Evolutionary conservation across 371 early-diverging fungal species (phyloP).

Genomic region (Actinomucor elegans): DNA sequence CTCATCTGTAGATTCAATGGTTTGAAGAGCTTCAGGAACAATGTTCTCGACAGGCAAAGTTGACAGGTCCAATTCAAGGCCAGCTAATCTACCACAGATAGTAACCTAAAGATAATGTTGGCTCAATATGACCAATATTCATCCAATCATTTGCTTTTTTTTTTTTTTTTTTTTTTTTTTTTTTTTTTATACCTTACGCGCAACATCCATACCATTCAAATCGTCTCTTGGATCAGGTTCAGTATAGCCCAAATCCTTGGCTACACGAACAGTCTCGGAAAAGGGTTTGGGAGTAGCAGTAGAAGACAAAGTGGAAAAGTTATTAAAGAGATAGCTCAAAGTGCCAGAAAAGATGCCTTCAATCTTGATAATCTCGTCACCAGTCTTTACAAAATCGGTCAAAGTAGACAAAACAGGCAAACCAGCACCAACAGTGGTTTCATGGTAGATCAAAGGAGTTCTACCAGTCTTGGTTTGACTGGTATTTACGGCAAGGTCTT

Average conservation of each 20-base stretch:
- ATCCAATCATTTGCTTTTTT: neutral
- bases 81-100: constrained; percentile 90
- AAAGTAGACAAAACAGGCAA: constrained; percentile 93
- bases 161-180: neutral
- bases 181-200: constrained; percentile 23
- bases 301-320: constrained; percentile 70
- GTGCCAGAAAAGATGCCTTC: constrained; percentile 98
- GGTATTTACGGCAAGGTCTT: constrained; percentile 39
- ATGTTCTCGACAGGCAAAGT: constrained; percentile 90
- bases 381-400: constrained; percentile 85
- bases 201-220: constrained; percentile 98
- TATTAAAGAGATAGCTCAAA: constrained; percentile 94
- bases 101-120: constrained; percentile 49
- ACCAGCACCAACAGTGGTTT: constrained; percentile 98
- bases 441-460: constrained; percentile 77
- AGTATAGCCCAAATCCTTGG: constrained; percentile 93
- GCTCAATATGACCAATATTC: neutral
- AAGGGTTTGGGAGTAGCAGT: constrained; percentile 59
- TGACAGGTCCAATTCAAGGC: constrained; percentile 71
- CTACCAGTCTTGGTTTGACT: constrained; percentile 5
- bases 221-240: constrained; percentile 99
- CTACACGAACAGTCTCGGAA: constrained; percentile 86
- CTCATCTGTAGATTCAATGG: constrained; percentile 69
- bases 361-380: constrained; percentile 87
- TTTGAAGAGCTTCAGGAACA: constrained; percentile 84